Evolutionary conservation across 2,329 filamentous ascomycete genomes (phyloP).

Genomic region (Microsporum canis): DNA sequence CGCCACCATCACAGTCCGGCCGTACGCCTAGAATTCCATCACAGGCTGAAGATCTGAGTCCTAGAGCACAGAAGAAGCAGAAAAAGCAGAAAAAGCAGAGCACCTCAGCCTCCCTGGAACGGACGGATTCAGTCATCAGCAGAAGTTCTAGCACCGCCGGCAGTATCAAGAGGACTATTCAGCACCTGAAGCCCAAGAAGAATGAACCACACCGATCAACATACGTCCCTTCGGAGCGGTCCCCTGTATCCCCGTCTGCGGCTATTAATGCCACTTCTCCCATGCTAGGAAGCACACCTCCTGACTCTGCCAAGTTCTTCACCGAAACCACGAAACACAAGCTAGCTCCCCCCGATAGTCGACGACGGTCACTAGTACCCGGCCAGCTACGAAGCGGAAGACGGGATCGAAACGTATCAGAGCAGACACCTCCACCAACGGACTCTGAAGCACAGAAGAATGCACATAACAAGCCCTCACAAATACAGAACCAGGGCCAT

Average conservation of each 20-base stretch:
- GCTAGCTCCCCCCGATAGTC: neutral
- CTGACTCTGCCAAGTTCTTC: slow-evolving; percentile 1
- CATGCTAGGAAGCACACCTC: neutral
- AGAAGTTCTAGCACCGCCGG: neutral
- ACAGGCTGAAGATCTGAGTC: neutral
- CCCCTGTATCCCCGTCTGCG: neutral
- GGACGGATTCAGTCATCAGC: neutral
- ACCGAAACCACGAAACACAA: neutral
- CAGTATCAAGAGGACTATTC: slow-evolving; percentile 9
- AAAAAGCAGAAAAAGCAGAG: slow-evolving; percentile 11
- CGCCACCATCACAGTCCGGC: neutral
- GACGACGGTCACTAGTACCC: neutral
- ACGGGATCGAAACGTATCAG: neutral
- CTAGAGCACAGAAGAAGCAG: slow-evolving; percentile 6
- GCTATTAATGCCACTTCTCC: neutral
- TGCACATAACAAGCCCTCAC: neutral
- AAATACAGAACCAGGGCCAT: neutral
- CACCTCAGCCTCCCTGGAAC: neutral
- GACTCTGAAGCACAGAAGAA: neutral
- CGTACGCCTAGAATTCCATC: neutral
- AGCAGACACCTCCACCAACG: neutral
- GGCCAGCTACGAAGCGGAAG: neutral
- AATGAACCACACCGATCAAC: slow-evolving; percentile 10
- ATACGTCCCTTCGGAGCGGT: neutral
- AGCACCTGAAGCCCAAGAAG: slow-evolving; percentile 7